Base-by-base conservation (phyloP, 371 early-diverging fungal species). In the Syncephalis fuscata region DNA sequence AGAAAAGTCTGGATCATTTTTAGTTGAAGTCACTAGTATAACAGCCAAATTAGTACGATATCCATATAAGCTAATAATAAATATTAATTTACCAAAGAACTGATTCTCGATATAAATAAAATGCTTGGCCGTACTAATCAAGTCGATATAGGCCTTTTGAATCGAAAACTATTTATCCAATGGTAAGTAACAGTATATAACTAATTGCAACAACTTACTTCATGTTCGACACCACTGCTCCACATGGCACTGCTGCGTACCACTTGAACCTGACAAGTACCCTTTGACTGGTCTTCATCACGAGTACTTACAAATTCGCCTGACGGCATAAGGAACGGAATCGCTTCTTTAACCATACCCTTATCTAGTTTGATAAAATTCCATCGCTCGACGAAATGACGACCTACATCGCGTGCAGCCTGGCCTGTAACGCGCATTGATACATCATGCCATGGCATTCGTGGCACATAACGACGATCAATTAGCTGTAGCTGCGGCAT, bases 371-470 rank as follows among this genome's bases (percentile, higher is more conserved):
- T 88, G 36, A 85, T 65, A 55, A 82, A 85, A 56, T 92, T 92
- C 92, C 93, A 95, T 40, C 92, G 67, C 62, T 91, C 78, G 42
- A 90, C 80, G 58, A 93, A 95, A 56, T 91, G 90, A 17, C 85
- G 71, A 0, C 86, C 78, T 14, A 89, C 67, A 54, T 93, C 93
- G 21, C 80, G 67, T 10, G 88, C 88, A 25, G 84, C 72, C 44
- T 21, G 19, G 45, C 61, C 60, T 32, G 51, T 53, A 24, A 62
- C 50, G 46, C 46, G 55, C 22, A 64, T 60, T 40, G 81, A 77
- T n/a, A 92, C 74, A 52, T 94, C 95, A 61, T 93, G 93, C 95
- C 95, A 95, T 19, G 92, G 91, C 92, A 95, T 87, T 44, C 94
- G 73, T 8, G 88, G 74, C 19, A 61, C 41, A 15, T 21, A 41